These are phyloP conservation scores for Agarophyton chilense DNA, from an alignment of 23 red algal species.

Conservation along the genomic window DNA sequence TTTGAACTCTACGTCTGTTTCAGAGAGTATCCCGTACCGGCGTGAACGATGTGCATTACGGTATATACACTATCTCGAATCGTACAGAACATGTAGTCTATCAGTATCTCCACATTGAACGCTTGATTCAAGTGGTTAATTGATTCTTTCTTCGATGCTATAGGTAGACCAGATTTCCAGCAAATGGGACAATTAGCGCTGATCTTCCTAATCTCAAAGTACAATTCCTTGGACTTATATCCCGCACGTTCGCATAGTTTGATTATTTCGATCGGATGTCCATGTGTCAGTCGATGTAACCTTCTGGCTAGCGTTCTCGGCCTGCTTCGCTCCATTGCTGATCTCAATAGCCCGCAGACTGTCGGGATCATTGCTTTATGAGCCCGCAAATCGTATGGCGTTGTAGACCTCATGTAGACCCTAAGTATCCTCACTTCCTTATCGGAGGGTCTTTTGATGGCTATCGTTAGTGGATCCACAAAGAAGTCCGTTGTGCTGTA, in stretches of 20 bases:
- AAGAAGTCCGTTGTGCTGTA: no score
- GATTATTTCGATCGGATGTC: neutral
- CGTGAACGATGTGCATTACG: no score
- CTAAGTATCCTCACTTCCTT: neutral
- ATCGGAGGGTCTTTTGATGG: neutral
- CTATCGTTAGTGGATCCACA: neutral
- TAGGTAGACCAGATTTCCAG: no score
- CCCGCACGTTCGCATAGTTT: neutral
- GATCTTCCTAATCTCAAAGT: no score
- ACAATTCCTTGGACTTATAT: neutral
- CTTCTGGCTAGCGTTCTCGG: constrained; percentile 12
- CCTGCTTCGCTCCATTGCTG: neutral
- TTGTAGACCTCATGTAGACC: neutral
- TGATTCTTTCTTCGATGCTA: neutral
- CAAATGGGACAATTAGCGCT: no score
- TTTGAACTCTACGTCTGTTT: neutral
- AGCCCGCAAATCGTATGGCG: neutral
- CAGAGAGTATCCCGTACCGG: no score
- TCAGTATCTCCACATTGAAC: no score
- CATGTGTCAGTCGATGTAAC: no score
- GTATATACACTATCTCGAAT: no score
- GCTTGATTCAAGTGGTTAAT: no score
- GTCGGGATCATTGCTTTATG: neutral
- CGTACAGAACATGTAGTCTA: no score
- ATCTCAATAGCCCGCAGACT: neutral